phyloP scores from a whole-genome alignment of 805 yeast genomes.

The Starmerella sp. region DNA sequence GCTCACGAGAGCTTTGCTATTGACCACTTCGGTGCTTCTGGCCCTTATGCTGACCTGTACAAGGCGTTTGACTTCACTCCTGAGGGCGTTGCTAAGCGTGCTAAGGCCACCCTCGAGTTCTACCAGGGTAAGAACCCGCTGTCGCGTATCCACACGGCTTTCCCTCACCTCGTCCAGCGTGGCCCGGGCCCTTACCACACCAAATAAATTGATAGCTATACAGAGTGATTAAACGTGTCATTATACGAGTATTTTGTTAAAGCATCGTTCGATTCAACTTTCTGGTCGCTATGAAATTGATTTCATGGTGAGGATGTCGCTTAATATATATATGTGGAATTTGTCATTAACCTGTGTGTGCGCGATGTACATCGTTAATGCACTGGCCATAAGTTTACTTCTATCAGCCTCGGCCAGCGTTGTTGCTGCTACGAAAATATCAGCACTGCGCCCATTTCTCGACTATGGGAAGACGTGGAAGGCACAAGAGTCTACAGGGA shows the following conservation, averaged over 20 bases:
- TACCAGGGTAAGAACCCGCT: constrained; percentile 63
- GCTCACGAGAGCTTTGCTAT: constrained; percentile 95
- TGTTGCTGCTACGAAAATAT: constrained; percentile 10
- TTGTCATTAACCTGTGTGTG: background rate
- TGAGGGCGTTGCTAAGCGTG: constrained; percentile 85
- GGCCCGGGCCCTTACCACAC: constrained; percentile 25
- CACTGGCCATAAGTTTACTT: background rate
- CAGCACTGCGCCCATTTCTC: constrained; percentile 19
- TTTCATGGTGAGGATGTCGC: background rate
- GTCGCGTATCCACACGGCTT: constrained; percentile 51
- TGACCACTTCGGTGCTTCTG: constrained; percentile 94
- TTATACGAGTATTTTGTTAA: too few relatives aligned
- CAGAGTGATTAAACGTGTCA: too few relatives aligned
- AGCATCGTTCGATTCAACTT: too few relatives aligned
- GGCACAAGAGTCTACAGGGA: background rate
- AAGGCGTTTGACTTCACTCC: constrained; percentile 81
- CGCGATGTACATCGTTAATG: background rate
- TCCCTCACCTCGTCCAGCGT: constrained; percentile 22
- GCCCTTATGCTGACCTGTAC: constrained; percentile 74
- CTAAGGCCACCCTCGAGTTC: constrained; percentile 62
- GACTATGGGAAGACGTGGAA: constrained; percentile 26
- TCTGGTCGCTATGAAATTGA: too few relatives aligned
- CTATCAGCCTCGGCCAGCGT: constrained; percentile 9
- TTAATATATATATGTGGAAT: background rate
- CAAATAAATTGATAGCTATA: background rate